Conservation (phyloP, 257 asterid genomes). For the Knoxia roxburghii region DNA sequence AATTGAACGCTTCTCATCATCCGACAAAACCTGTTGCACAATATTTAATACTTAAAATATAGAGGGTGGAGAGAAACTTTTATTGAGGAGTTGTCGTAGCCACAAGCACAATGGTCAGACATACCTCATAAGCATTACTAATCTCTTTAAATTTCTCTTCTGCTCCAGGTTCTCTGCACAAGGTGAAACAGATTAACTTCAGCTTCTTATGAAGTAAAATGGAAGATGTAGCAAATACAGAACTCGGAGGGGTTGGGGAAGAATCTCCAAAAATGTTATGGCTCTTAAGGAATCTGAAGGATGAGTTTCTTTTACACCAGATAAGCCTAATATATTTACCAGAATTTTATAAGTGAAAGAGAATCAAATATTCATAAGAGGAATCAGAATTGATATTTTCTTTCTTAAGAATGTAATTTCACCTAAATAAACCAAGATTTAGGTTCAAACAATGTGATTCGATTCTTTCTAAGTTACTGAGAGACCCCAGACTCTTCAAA, state of each 20-base stretch:
- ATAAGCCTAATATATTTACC: neutral
- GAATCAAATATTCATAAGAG: neutral
- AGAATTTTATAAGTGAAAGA: neutral
- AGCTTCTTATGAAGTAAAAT: constrained; percentile 4
- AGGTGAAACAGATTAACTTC: constrained; percentile 8
- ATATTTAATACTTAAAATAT: too few relatives aligned
- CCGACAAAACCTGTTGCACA: constrained; percentile 72
- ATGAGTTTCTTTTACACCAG: neutral
- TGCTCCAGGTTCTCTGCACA: constrained; percentile 79
- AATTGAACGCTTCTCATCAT: constrained; percentile 92
- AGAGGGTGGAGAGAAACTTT: too few relatives aligned
- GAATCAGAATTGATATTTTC: neutral
- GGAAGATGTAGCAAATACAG: neutral
- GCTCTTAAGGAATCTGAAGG: neutral
- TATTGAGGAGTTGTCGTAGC: neutral
- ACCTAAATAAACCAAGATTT: neutral
- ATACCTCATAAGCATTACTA: constrained; percentile 97
- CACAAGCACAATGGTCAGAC: constrained; percentile 8
- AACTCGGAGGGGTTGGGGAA: neutral
- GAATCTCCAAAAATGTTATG: neutral
- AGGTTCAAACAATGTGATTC: neutral
- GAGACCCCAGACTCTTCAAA: neutral
- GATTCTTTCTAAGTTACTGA: neutral
- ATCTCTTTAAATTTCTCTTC: constrained; percentile 95
- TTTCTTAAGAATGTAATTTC: neutral